Evolutionary conservation across 1,284 basidiomycete genomes (phyloP).

Genomic region (Tranzscheliella williamsii): DNA sequence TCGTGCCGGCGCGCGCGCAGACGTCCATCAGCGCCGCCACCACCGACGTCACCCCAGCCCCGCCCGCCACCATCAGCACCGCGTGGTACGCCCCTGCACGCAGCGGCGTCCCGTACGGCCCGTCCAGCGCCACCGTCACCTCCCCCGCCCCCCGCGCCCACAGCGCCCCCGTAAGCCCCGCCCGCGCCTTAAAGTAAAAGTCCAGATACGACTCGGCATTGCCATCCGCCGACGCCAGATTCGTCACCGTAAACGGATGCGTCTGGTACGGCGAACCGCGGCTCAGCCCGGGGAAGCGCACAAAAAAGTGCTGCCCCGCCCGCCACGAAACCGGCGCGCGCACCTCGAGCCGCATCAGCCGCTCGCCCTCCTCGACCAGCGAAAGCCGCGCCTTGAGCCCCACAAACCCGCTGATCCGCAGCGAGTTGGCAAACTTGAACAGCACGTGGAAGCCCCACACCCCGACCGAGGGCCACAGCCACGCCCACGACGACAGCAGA

Average conservation of each 20-base stretch:
- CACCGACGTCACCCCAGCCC: constrained; percentile 39
- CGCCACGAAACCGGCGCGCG: constrained; percentile 40
- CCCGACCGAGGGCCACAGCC: constrained; percentile 34
- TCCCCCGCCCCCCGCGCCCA: constrained; percentile 4
- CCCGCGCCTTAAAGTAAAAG: constrained; percentile 37
- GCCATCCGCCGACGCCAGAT: constrained; percentile 26
- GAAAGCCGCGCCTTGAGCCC: constrained; percentile 11
- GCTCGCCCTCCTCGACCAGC: constrained; percentile 21
- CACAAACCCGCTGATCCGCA: constrained; percentile 19
- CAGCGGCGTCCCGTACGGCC: constrained; percentile 43
- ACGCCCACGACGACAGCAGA: constrained; percentile 26
- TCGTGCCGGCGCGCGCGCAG: constrained; percentile 8
- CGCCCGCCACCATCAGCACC: constrained; percentile 37
- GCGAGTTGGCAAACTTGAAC: constrained; percentile 24
- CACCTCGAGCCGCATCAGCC: constrained; percentile 27
- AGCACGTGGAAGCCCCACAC: constrained; percentile 41
- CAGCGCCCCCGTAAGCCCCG: constrained; percentile 30
- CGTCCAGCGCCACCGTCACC: constrained; percentile 30
- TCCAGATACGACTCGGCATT: constrained; percentile 22
- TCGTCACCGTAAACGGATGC: constrained; percentile 54
- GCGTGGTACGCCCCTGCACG: constrained; percentile 18
- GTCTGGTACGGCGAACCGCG: constrained; percentile 21
- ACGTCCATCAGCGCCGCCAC: constrained; percentile 30
- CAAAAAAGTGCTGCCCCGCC: constrained; percentile 51
- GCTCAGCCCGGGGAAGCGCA: constrained; percentile 47